A percentile compares a stretch with the other conserved stretches of the same genome.
Conservation (phyloP, 2,329 filamentous ascomycete genomes). For the Dactylonectria macrodidyma region DNA sequence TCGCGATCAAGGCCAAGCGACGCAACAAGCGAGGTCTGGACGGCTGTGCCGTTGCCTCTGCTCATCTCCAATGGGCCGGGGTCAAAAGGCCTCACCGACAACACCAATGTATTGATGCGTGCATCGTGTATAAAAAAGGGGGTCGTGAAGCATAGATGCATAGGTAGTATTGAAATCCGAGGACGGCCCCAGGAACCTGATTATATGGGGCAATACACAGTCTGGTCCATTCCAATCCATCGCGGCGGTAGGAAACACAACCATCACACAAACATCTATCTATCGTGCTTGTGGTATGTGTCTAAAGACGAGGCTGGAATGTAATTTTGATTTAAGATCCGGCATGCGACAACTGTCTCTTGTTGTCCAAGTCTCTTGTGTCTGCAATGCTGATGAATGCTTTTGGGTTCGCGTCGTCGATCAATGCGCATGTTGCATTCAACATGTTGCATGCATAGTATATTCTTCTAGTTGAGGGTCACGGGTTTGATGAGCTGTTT, state of each 20-base stretch:
- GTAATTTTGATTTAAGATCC: constrained; percentile 29
- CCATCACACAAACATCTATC: constrained; percentile 13
- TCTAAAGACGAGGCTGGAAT: constrained; percentile 35
- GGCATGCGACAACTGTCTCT: not conserved
- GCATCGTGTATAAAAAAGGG: constrained; percentile 44
- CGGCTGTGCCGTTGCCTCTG: not conserved
- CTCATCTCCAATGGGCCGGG: constrained; percentile 14
- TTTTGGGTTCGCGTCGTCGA: not conserved
- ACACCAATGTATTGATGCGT: constrained; percentile 17
- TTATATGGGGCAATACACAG: not conserved
- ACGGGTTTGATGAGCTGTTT: not conserved
- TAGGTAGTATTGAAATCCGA: not conserved
- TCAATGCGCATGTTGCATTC: not conserved
- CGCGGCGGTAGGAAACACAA: constrained; percentile 10
- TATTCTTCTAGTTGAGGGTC: not conserved
- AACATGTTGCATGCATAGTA: not conserved
- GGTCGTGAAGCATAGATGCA: constrained; percentile 24
- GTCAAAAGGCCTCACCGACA: constrained; percentile 15
- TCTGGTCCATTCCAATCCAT: constrained; percentile 39
- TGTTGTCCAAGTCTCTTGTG: not conserved
- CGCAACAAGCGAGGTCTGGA: not conserved
- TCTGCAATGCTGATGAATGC: not conserved
- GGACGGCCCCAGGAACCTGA: constrained; percentile 34
- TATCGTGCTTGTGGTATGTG: constrained; percentile 27
- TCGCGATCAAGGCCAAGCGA: not conserved